These are phyloP conservation scores for Cordyceps tenuipes DNA, from an alignment of 2,329 filamentous ascomycete genomes.

Conservation along the genomic window DNA sequence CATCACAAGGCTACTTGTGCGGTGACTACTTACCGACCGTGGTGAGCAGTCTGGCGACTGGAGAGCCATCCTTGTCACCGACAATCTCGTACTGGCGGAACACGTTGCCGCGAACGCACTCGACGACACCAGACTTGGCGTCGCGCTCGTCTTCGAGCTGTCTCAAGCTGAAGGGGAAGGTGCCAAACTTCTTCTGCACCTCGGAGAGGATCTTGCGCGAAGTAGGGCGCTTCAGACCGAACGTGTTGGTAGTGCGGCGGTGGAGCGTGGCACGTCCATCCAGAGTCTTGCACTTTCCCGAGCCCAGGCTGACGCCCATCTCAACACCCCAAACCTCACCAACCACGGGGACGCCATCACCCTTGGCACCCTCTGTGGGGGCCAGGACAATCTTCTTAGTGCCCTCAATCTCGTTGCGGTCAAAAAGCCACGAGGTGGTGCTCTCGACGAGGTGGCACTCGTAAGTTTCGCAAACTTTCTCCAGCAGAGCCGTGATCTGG, in stretches of 20 bases:
- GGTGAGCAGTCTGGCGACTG: constrained; percentile 80
- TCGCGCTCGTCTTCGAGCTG: constrained; percentile 95
- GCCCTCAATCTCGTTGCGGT: constrained; percentile 94
- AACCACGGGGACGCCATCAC: constrained; percentile 79
- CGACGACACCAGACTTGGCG: constrained; percentile 90
- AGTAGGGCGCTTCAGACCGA: constrained; percentile 86
- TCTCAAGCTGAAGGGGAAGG: constrained; percentile 94
- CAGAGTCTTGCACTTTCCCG: constrained; percentile 89
- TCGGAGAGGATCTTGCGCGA: constrained; percentile 90
- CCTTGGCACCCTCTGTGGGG: constrained; percentile 78
- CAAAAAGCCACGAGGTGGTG: constrained; percentile 95
- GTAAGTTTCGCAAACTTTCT: constrained; percentile 87
- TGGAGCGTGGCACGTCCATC: constrained; percentile 85
- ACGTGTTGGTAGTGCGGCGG: constrained; percentile 85
- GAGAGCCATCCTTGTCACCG: constrained; percentile 80
- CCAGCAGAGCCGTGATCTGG: constrained; percentile 78
- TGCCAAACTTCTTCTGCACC: constrained; percentile 93
- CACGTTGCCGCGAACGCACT: constrained; percentile 88
- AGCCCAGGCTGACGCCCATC: constrained; percentile 82
- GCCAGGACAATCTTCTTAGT: constrained; percentile 95
- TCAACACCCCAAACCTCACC: constrained; percentile 98
- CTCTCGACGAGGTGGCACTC: constrained; percentile 92
- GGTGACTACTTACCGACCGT: constrained; percentile 68
- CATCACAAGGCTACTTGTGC: not conserved
- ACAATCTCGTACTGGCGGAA: constrained; percentile 94